Evolutionary conservation across 1,139 yeast genomes (phyloP), one percentile per base, ranked within the genome.

Genomic region (Geotrichum australiense): DNA sequence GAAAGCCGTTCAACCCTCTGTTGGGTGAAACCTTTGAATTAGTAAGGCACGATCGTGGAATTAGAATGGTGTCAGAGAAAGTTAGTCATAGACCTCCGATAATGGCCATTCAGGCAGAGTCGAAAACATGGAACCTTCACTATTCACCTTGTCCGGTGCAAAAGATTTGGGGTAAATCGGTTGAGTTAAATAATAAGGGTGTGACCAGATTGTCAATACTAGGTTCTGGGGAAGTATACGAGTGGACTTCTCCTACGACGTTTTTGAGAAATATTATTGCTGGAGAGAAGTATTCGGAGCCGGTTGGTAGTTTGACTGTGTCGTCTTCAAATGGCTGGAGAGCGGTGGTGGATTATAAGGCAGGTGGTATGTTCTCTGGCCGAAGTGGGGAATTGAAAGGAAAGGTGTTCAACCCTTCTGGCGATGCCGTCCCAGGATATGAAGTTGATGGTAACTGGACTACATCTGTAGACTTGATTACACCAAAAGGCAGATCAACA

Each of bases 221-320:
- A 20, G 72, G 55, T 47, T 71, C 83, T 0, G 89, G 89, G 3
- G 94, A 84, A 54, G 69, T 71, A 4, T 84, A 78, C 56, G 74
- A 77, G 47, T 91, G 94, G 91, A 60, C 67, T 15, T 91, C 81
- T 52, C 96, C 98, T 7, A 76, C 84, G 1, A 78, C 94, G 0
- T 71, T 85, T 57, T 66, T 91, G 56, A 80, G 91, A 54, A 89
- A 89, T 56, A 71, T 91, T 42, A 79, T 91, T 56, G 95, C 96
- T 2, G 98, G 98, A 23, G 97, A 91, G 55, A 83, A 86, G 59
- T 91, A 87, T 59, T 70, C 86, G n/a, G 98, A 91, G 58, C 98
- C 98, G 2, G 69, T 73, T 2, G 81, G 86, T 7, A 62, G 78
- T 2, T 69, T 86, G 50, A 76, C 80, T 0, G 70, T 91, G 4